Evolutionary conservation across 192 early-diverging fungal species (phyloP), one percentile per base, ranked within the genome.

Genomic region (Irineochytrium annulatum): DNA sequence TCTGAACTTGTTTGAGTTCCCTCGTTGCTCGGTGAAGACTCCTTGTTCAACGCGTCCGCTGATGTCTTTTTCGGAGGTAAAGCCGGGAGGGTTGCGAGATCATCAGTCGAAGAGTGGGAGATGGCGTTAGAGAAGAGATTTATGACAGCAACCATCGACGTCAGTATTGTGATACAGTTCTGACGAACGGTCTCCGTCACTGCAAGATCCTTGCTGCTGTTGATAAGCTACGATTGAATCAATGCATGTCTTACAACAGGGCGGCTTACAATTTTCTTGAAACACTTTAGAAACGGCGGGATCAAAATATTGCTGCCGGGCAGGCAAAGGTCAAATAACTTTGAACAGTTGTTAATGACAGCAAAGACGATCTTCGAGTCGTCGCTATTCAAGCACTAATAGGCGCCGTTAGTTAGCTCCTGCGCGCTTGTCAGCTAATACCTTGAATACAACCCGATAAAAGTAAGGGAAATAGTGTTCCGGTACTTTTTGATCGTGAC

Each of bases 241-340:
- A n/a, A n/a, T n/a, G n/a, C n/a, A n/a, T n/a, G n/a, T n/a, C n/a
- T n/a, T n/a, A n/a, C n/a, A n/a, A n/a, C n/a, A n/a, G n/a, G n/a
- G n/a, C n/a, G n/a, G 39, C 41, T 39, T 73, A 89, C 82, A 72
- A 86, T 64, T 60, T 75, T 71, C 27, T 77, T 55, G 37, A 90
- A 82, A 27, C 82, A 78, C 14, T 69, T 74, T 35, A 94, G 52
- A 54, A 88, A 84, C 1, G 79, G 61, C 19, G 82, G 72, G 28
- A 91, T 83, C 13, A 90, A 63, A 41, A 89, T 75, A 57, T 82
- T 70, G 28, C 71, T 69, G 8, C 91, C 89, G 4, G 89, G 89
- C 16, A 94, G 66, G 1, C 71, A 68, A 30, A 83, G 59, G 2
- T 78, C 69, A 66, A 91, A 94, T 11, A 94, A 20, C 13, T 76